phyloP scores from a whole-genome alignment of 345 rosid genomes.

The Corymbia maculata region DNA sequence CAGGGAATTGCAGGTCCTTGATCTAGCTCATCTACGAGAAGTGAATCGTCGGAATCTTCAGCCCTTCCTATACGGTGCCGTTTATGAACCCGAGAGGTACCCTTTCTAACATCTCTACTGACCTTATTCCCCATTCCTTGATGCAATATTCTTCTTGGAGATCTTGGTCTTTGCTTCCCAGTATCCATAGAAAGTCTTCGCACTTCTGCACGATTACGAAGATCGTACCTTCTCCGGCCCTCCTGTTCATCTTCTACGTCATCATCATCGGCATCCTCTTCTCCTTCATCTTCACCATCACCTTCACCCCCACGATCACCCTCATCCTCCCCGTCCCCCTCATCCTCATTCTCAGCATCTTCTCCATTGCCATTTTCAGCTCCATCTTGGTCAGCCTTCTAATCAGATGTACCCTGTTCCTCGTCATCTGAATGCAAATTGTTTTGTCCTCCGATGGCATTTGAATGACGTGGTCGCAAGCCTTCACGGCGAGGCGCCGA shows the following conservation, averaged over 20 bases:
- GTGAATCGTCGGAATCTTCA: conserved; percentile 99
- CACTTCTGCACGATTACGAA: conserved; percentile 91
- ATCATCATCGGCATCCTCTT: conserved; percentile 56
- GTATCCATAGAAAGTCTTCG: conserved; percentile 73
- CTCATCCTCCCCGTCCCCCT: conserved; percentile 54
- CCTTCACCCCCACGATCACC: conserved; percentile 28
- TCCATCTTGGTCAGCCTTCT: conserved; percentile 69
- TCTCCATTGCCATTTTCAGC: conserved; percentile 71
- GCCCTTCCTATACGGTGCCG: conserved; percentile 72
- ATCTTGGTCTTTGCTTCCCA: conserved; percentile 72
- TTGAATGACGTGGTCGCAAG: conserved; percentile 86
- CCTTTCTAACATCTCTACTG: conserved; percentile 81
- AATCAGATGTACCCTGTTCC: conserved; percentile 68
- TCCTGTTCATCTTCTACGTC: conserved; percentile 85
- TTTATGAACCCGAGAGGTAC: conserved; percentile 94
- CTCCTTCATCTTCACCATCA: conserved; percentile 53
- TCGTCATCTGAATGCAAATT: conserved; percentile 54
- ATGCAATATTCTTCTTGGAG: conserved; percentile 93
- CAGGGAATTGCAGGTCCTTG: conserved; percentile 97
- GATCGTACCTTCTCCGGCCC: conserved; percentile 94
- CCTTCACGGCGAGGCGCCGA: conserved; percentile 96
- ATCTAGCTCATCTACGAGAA: conserved; percentile 98
- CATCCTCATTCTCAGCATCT: conserved; percentile 49
- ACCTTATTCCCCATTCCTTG: conserved; percentile 93
- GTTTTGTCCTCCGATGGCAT: conserved; percentile 32